These are phyloP conservation scores for Diversispora eburnea DNA, from an alignment of 192 early-diverging fungal genomes.

Conservation along the genomic window DNA sequence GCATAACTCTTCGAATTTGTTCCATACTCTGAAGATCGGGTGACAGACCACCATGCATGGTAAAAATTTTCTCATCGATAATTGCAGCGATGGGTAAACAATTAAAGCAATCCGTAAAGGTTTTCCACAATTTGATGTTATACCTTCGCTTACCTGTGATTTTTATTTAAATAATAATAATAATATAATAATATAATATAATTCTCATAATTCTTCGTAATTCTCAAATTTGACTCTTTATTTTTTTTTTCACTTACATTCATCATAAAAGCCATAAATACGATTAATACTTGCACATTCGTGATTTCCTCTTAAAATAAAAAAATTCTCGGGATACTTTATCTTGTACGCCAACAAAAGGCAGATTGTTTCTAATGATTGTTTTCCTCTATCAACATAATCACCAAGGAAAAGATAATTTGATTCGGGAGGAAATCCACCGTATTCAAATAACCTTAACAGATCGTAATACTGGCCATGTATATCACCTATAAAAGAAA, in stretches of 20 bases:
- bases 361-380: slow-evolving; percentile 97
- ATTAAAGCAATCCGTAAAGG: slow-evolving; percentile 99
- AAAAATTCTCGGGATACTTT: slow-evolving; percentile 99
- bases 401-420: slow-evolving; percentile 98
- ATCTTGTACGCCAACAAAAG: slow-evolving; percentile 97
- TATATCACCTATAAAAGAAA: slow-evolving; percentile 51
- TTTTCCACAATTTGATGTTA: slow-evolving; percentile 99
- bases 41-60: slow-evolving; percentile 97
- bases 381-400: slow-evolving; percentile 97
- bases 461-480: slow-evolving; percentile 99
- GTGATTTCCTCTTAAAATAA: slow-evolving; percentile 98
- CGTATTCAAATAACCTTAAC: slow-evolving; percentile 91
- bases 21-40: slow-evolving; percentile 97
- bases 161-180: slow-evolving; percentile 10
- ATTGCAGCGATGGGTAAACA: slow-evolving; percentile 96
- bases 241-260: slow-evolving; percentile 60
- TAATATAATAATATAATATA: not conserved
- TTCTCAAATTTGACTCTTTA: not conserved
- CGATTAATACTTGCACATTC: slow-evolving; percentile 96
- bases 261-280: slow-evolving; percentile 98
- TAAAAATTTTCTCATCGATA: slow-evolving; percentile 97
- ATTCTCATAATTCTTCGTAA: not conserved
- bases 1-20: slow-evolving; percentile 94
- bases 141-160: slow-evolving; percentile 84
- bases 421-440: slow-evolving; percentile 92